Base-by-base conservation (phyloP, 176 grass and related monocot species). In the Echinochloa phyllopogon region DNA sequence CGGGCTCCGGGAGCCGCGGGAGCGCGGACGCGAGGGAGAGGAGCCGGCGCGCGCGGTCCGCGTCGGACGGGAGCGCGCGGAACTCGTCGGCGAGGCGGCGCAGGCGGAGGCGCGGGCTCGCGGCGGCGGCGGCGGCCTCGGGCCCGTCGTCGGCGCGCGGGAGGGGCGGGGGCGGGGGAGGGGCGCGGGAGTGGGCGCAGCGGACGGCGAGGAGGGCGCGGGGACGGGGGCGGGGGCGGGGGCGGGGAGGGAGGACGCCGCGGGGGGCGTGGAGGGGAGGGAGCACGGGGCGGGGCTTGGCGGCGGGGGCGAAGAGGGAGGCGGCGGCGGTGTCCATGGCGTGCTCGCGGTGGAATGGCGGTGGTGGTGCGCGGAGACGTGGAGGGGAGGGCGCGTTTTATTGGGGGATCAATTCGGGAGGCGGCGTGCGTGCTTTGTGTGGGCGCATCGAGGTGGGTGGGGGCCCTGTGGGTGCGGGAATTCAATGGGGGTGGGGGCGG, bases 11-110 rank as follows among this genome's bases (percentile, higher is more conserved):
- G 58, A 98, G 87, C 67, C 72, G 88, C 59, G 95, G 95, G 57
- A 98, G 95, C 36, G 82, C 40, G 43, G 87, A 77, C 13, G 91
- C 91, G 82, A 84, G 72, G 5, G 83, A 89, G 25, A 95, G 89
- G 60, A 98, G 84, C 82, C 87, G 84, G 87, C 92, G 87, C 51
- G 85, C 85, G 48, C 93, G 92, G 55, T 88, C 89, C 10, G 91
- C 71, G 47, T 95, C 89, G 4, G 78, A 53, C 27, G 91, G 39
- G 61, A 92, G 81, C 67, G 89, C 87, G 74, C 41, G 75, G 75
- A 98, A 98, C 61, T 98, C 95, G 8, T 95, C 79, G 29, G 77
- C 85, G 8, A 98, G 85, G 25, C 60, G 70, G 68, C 66, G 73
- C 14, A 98, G 47, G 44, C 89, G 90, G 51, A 90, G 77, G 63